Base-by-base conservation (phyloP, 2,329 filamentous ascomycete species). In the Pseudogymnoascus sp. region DNA sequence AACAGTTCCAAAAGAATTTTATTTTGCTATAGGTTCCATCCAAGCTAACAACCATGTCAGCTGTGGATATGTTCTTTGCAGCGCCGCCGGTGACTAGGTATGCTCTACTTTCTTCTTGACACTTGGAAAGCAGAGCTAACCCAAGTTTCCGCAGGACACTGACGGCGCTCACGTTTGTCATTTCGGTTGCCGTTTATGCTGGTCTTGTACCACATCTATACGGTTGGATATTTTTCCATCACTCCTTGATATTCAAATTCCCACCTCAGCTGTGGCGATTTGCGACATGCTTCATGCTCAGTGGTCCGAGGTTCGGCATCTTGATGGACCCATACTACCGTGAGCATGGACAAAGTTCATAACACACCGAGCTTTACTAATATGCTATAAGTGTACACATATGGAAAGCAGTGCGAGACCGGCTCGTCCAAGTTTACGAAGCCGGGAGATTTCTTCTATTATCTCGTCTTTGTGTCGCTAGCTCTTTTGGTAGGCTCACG, bases 311-410 rank as follows among this genome's bases (percentile, higher is more conserved):
- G 13, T 60, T 76, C 17, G 65, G 75, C 42, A 82, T 90, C 65
- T 70, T 90, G 60, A 79, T 89, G 72, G 87, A 90, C 73, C 84
- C 88, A 58, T 89, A 88, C 76, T 86, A 89, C 72, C 74, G 83
- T 86, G 78, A 69, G 81, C 62, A 61, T 66, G 65, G 63, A 64
- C 31, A 63, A 55, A 55, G 12, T 59, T 58, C 25, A 61, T 63
- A 35, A 41, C 39, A 63, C 68, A 65, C 68, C 63, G 62, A 62
- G 58, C 58, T 62, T 66, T 69, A 74, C 76, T 71, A 76, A 65
- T 65, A 61, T 61, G 39, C 55, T 55, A 8, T 63, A 65, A 85
- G 83, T 89, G 66, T 90, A 84, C 74, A 85, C 80, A 68, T 89
- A 89, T 76, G 81, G 81, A 68, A 86, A 81, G 69, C 79, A 79